phyloP scores from a whole-genome alignment of 305 asterid genomes.

The Solanum hybrid region DNA sequence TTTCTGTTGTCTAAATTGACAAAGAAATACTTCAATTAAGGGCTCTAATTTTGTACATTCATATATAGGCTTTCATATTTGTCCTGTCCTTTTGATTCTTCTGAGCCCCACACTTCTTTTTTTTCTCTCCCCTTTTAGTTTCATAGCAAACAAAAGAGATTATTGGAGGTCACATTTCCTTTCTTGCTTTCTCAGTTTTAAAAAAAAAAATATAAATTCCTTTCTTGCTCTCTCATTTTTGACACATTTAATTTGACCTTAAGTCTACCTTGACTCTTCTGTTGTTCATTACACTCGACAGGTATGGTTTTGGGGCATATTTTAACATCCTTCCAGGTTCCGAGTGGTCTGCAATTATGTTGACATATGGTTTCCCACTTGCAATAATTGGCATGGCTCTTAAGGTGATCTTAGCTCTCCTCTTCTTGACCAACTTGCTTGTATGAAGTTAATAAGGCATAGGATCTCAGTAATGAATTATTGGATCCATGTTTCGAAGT shows the following conservation, averaged over 20 bases:
- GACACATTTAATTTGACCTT: background rate
- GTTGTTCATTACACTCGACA: conserved; percentile 13
- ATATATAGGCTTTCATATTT: background rate
- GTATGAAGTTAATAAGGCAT: background rate
- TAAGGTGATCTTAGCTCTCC: conserved; percentile 43
- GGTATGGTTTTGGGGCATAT: conserved; percentile 97
- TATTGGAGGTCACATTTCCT: background rate
- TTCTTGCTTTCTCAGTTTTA: background rate
- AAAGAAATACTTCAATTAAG: background rate
- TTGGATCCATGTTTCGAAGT: background rate
- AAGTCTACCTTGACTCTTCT: background rate
- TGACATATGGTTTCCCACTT: conserved; percentile 94
- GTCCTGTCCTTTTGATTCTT: background rate
- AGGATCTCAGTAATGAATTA: background rate
- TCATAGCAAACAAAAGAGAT: background rate
- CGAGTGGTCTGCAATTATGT: conserved; percentile 95
- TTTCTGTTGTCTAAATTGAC: background rate
- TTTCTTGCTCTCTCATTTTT: background rate
- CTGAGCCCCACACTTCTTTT: background rate
- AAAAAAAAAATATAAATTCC: background rate
- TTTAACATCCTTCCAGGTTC: conserved; percentile 95
- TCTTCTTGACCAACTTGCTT: background rate
- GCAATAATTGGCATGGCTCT: conserved; percentile 98
- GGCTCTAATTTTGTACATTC: background rate
- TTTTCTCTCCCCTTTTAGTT: background rate